Evolutionary conservation across 2,329 filamentous ascomycete genomes (phyloP).

Genomic region (Mariannaea sp.): DNA sequence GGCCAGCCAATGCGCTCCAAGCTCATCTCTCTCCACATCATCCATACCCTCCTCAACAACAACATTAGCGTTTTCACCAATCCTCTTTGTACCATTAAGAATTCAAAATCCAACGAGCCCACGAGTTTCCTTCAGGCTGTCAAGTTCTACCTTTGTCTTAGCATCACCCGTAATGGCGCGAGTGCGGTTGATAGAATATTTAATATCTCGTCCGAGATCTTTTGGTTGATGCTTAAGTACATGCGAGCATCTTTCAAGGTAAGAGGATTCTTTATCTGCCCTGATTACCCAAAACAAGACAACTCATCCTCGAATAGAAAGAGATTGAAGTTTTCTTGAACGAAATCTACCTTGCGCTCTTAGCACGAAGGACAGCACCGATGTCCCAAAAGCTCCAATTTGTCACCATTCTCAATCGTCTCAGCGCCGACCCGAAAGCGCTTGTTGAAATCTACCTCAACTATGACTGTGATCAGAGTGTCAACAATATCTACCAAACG

Average conservation of each 20-base stretch:
- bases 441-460: slow-evolving; percentile 96
- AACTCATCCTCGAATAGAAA: slow-evolving; percentile 62
- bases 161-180: slow-evolving; percentile 91
- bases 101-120: slow-evolving; percentile 84
- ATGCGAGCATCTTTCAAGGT: slow-evolving; percentile 94
- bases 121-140: slow-evolving; percentile 93
- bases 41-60: slow-evolving; percentile 94
- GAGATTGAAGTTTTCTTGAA: slow-evolving; percentile 98
- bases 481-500: slow-evolving; percentile 96
- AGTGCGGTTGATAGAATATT: slow-evolving; percentile 92
- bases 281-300: background rate
- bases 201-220: slow-evolving; percentile 95
- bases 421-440: slow-evolving; percentile 84
- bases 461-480: slow-evolving; percentile 93
- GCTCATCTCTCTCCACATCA: slow-evolving; percentile 90
- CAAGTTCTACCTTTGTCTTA: slow-evolving; percentile 95
- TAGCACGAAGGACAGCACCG: slow-evolving; percentile 86
- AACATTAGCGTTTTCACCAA: slow-evolving; percentile 90
- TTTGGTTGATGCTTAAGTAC: slow-evolving; percentile 95
- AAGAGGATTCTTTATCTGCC: slow-evolving; percentile 29
- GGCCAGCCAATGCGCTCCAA: slow-evolving; percentile 98
- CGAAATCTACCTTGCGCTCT: slow-evolving; percentile 91
- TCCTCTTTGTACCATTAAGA: slow-evolving; percentile 87
- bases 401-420: slow-evolving; percentile 79
- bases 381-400: slow-evolving; percentile 92